phyloP scores from a whole-genome alignment of 768 basidiomycete genomes.

The Tricholomella constricta region DNA sequence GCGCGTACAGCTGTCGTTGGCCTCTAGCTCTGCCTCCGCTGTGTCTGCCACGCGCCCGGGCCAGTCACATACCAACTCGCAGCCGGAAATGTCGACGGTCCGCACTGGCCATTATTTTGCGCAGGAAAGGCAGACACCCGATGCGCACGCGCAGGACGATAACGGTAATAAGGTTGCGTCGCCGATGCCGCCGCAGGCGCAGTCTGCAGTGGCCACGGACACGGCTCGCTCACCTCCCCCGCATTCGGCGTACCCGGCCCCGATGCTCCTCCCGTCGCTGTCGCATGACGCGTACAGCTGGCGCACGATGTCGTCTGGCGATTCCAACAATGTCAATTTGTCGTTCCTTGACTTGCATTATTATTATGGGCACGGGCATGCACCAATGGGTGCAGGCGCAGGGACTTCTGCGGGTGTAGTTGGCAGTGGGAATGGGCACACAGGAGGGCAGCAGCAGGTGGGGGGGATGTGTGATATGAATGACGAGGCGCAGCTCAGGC shows the following conservation, averaged over 20 bases:
- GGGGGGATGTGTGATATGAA: conserved; percentile 10
- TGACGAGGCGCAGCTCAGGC: conserved; percentile 3
- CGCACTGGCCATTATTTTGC: conserved; percentile 13
- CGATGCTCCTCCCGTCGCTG: conserved; percentile 13
- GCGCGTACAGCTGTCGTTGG: conserved; percentile 27
- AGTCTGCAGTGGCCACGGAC: not conserved
- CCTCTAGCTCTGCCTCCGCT: not conserved
- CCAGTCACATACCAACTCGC: conserved; percentile 29
- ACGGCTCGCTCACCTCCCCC: not conserved
- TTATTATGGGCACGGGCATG: conserved; percentile 33
- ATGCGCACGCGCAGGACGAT: not conserved
- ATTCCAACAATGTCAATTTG: conserved; percentile 41
- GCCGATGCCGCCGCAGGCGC: not conserved
- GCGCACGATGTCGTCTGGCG: conserved; percentile 23
- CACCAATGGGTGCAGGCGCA: not conserved
- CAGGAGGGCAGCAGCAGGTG: conserved; percentile 11
- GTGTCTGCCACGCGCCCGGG: conserved; percentile 15
- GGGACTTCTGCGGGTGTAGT: too few species aligned
- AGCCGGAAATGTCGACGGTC: conserved; percentile 33
- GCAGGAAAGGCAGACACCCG: not conserved
- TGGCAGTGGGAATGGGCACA: too few species aligned
- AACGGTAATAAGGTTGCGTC: not conserved
- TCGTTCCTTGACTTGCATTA: conserved; percentile 79
- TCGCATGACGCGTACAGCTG: conserved; percentile 23
- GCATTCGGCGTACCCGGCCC: conserved; percentile 8